Conservation (phyloP, 2,329 filamentous ascomycete species). For the Colletotrichum caudatum region DNA sequence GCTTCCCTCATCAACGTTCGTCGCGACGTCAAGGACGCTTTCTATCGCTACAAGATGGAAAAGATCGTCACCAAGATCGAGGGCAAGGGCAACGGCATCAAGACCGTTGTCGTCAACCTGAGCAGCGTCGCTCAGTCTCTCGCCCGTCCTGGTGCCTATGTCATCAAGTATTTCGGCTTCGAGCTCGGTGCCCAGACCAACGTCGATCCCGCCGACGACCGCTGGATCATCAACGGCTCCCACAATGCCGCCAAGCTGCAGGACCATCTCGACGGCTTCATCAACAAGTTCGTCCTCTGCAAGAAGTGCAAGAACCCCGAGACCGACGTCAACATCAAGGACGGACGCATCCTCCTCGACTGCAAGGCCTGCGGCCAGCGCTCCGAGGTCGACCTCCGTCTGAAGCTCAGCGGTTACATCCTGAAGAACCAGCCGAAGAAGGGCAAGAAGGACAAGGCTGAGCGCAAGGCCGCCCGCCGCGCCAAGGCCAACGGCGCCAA, state of each 20-base stretch:
- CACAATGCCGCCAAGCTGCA: slow-evolving; percentile 96
- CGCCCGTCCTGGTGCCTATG: slow-evolving; percentile 89
- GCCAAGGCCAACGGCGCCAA: slow-evolving; percentile 75
- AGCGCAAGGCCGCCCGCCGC: slow-evolving; percentile 89
- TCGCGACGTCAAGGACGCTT: slow-evolving; percentile 96
- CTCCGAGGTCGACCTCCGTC: slow-evolving; percentile 88
- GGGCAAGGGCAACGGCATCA: slow-evolving; percentile 99
- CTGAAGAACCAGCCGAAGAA: slow-evolving; percentile 94
- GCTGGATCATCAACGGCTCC: slow-evolving; percentile 99
- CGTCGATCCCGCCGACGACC: slow-evolving; percentile 95
- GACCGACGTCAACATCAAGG: slow-evolving; percentile 95
- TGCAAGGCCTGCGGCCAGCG: slow-evolving; percentile 99
- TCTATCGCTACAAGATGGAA: slow-evolving; percentile 99
- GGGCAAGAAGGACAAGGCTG: slow-evolving; percentile 97
- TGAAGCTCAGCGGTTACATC: slow-evolving; percentile 98
- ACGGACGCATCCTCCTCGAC: slow-evolving; percentile 90
- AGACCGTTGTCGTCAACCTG: slow-evolving; percentile 96
- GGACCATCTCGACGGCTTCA: slow-evolving; percentile 98
- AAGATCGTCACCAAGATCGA: slow-evolving; percentile 98
- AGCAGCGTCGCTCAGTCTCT: slow-evolving; percentile 93
- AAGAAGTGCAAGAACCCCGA: slow-evolving; percentile 99
- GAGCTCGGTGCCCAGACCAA: slow-evolving; percentile 99
- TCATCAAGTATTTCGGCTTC: slow-evolving; percentile 99
- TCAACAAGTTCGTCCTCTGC: slow-evolving; percentile 98
- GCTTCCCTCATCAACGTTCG: slow-evolving; percentile 94